Base-by-base conservation (phyloP, 2,329 filamentous ascomycete genomes). In the Phyllosticta citriasiana region DNA sequence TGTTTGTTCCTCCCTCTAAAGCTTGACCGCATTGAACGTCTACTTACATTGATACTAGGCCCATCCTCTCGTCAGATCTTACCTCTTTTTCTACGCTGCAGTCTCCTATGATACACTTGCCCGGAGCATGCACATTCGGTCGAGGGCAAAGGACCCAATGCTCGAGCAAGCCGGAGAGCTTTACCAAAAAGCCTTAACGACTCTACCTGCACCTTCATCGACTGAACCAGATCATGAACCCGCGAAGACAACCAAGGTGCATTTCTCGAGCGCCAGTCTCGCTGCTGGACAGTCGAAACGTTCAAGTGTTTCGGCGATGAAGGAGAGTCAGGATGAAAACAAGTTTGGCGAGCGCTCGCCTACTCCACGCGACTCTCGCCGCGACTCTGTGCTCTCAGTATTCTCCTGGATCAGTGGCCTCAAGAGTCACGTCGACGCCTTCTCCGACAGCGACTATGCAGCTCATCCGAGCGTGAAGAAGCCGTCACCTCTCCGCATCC, bases 1-100 rank as follows among this genome's bases (percentile, higher is more conserved):
- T 8, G 60, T 52, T 33, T 51, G 16, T 50, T 55, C 50, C 27
- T 12, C 4, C 50, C 27, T 12, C 4, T 22, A 7, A 24, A 8
- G 0, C 26, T 22, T 24, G 19, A 52, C 56, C 16, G 27, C 27
- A 16, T 53, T 35, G 6, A 25, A 10, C 19, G 14, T 27, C 40
- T 2, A 26, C 58, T 60, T 19, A 60, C 35, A 33, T 26, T 8
- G 2, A 24, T 53, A 19, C 16, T 55, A 75, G 73, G 66, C 68
- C 24, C 71, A 74, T 63, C 70, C 71, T n/a, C 57, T 74, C 6
- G 67, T 73, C 60, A 60, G 64, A 1, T 67, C 71, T 7, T 73
- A 70, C 57, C 66, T 76, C 8, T 69, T 72, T 64, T 75, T 74
- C 66, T 75, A 74, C 62, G 67, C 69, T 3, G 73, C 72, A 2